These are phyloP conservation scores for Prunus mira DNA, from an alignment of 306 rosid species.

Conservation along the genomic window DNA sequence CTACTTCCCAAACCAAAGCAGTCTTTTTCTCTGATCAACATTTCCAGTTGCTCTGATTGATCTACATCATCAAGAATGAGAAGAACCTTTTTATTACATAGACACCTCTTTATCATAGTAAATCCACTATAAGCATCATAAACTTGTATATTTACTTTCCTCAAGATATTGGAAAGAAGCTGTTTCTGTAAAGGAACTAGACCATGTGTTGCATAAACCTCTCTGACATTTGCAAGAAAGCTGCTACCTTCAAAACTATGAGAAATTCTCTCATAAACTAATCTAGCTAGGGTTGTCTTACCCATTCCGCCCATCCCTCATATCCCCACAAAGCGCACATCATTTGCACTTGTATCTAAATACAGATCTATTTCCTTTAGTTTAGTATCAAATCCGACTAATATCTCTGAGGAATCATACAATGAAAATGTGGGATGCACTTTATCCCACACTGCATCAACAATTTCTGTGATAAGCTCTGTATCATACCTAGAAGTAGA, in stretches of 20 bases:
- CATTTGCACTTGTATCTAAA: background rate
- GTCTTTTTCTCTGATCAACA: constrained; percentile 18
- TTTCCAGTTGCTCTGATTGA: constrained; percentile 27
- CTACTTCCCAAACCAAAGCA: too few relatives aligned
- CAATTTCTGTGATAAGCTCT: background rate
- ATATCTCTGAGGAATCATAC: background rate
- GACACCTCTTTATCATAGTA: constrained; percentile 11
- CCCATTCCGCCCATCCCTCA: background rate
- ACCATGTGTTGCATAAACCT: background rate
- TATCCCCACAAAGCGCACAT: background rate
- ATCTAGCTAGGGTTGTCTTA: background rate
- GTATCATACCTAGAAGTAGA: too few relatives aligned
- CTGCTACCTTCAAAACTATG: background rate
- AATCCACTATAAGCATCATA: background rate
- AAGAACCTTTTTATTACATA: background rate
- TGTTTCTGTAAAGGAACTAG: constrained; percentile 20
- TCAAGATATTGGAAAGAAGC: constrained; percentile 20
- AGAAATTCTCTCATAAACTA: background rate
- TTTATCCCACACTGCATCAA: background rate
- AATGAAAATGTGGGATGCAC: background rate
- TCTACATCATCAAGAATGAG: constrained; percentile 30
- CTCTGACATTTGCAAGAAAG: background rate
- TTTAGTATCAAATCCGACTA: too few relatives aligned
- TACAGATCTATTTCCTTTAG: background rate
- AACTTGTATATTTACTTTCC: background rate